These are phyloP conservation scores for Eucalyptus microcorys DNA, from an alignment of 345 rosid species.

Conservation along the genomic window DNA sequence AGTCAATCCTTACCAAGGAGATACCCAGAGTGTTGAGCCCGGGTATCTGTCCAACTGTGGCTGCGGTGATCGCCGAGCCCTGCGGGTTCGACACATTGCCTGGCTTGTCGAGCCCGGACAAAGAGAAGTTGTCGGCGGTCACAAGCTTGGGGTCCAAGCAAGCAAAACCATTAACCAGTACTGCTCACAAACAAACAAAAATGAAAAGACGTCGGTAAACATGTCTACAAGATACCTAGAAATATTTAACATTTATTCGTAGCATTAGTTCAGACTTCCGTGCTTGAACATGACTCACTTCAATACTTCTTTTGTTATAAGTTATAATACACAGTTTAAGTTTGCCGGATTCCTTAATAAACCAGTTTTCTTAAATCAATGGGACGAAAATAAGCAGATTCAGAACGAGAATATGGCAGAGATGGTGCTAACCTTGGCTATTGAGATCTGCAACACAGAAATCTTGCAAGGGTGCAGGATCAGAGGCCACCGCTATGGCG, in stretches of 20 bases:
- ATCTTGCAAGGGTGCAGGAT: constrained; percentile 3
- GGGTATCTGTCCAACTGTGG: background rate
- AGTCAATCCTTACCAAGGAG: constrained; percentile 6
- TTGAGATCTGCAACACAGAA: constrained; percentile 1
- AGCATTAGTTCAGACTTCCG: background rate
- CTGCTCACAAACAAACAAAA: background rate
- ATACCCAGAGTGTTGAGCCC: constrained; percentile 13
- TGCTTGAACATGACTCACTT: background rate
- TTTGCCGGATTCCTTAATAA: background rate
- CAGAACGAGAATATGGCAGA: background rate
- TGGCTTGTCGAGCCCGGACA: background rate
- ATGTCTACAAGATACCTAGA: background rate
- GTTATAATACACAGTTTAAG: background rate
- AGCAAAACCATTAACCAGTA: background rate
- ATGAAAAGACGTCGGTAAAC: background rate
- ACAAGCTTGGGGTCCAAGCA: constrained; percentile 1
- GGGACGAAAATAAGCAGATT: background rate
- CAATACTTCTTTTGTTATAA: background rate
- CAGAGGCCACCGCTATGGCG: background rate
- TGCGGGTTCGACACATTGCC: background rate
- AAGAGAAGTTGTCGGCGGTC: background rate
- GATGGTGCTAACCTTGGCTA: background rate
- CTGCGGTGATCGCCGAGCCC: background rate
- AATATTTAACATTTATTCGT: background rate
- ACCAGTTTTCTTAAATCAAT: background rate